phyloP scores from a whole-genome alignment of 495 filamentous ascomycete genomes.

The Podospora fimiseda region DNA sequence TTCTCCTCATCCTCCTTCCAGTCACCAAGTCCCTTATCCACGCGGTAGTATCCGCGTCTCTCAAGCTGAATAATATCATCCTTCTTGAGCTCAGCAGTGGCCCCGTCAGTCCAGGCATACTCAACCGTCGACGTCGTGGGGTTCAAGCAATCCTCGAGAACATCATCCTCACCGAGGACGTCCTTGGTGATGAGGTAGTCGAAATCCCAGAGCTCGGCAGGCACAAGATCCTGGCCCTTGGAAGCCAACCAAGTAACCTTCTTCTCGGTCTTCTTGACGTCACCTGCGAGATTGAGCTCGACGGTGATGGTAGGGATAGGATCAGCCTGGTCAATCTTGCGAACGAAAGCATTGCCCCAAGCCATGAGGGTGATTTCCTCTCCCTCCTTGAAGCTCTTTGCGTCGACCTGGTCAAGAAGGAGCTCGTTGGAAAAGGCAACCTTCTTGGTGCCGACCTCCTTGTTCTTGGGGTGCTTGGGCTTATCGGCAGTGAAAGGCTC shows the following conservation, averaged over 20 bases:
- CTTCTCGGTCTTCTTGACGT: conserved; percentile 91
- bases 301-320: conserved; percentile 62
- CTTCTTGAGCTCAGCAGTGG: conserved; percentile 65
- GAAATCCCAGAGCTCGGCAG: conserved; percentile 83
- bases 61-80: conserved; percentile 93
- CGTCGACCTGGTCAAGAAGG: conserved; percentile 81
- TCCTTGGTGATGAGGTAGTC: conserved; percentile 92
- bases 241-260: conserved; percentile 87
- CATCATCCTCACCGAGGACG: conserved; percentile 73
- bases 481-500: conserved; percentile 64
- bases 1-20: conserved; percentile 42
- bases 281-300: conserved; percentile 78
- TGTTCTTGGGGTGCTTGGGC: conserved; percentile 83
- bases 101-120: conserved; percentile 71
- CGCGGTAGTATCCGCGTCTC: conserved; percentile 81
- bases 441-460: conserved; percentile 75
- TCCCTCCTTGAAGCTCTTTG: conserved; percentile 67
- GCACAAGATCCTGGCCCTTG: conserved; percentile 66
- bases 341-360: conserved; percentile 88
- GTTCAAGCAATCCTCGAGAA: conserved; percentile 73
- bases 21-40: conserved; percentile 52
- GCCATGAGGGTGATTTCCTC: conserved; percentile 95
- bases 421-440: conserved; percentile 66
- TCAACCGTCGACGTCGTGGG: conserved; percentile 68
- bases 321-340: conserved; percentile 47